These are phyloP conservation scores for Candida dubliniensis DNA, from an alignment of 1,139 yeast genomes.

Conservation along the genomic window DNA sequence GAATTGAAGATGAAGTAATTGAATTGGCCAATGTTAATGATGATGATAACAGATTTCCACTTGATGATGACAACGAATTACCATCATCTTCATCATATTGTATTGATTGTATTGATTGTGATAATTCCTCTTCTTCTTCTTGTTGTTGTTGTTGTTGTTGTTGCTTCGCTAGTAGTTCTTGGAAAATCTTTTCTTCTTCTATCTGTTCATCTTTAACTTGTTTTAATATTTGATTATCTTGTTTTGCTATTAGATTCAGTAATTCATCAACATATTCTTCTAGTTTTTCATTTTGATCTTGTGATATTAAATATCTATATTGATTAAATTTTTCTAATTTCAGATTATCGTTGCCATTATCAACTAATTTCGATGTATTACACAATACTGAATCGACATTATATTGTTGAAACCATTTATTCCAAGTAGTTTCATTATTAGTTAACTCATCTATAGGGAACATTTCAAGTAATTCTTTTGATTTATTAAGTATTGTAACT, in stretches of 20 bases:
- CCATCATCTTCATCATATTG: constrained; percentile 14
- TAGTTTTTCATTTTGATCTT: background rate
- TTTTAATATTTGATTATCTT: constrained; percentile 33
- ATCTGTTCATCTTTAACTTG: constrained; percentile 24
- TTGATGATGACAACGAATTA: constrained; percentile 20
- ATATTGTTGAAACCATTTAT: constrained; percentile 37
- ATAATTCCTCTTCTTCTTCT: constrained; percentile 27
- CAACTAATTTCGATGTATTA: constrained; percentile 21
- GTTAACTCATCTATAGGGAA: constrained; percentile 29
- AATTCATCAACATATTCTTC: constrained; percentile 7
- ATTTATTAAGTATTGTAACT: constrained; percentile 34
- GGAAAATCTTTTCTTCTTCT: background rate
- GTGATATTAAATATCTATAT: background rate
- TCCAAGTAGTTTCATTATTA: constrained; percentile 26
- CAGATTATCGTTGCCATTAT: background rate
- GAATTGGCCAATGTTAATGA: constrained; percentile 37
- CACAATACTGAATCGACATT: constrained; percentile 27
- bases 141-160: too few species aligned
- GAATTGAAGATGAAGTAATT: constrained; percentile 32
- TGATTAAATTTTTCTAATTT: background rate
- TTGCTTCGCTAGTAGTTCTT: constrained; percentile 16
- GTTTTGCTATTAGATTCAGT: constrained; percentile 21
- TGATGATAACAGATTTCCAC: constrained; percentile 35
- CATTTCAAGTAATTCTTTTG: constrained; percentile 29
- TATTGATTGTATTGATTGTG: constrained; percentile 10